A percentile compares a stretch with the other conserved stretches of the same genome.
Conservation (phyloP, 2,329 filamentous ascomycete genomes). For the Xylaria sp. region DNA sequence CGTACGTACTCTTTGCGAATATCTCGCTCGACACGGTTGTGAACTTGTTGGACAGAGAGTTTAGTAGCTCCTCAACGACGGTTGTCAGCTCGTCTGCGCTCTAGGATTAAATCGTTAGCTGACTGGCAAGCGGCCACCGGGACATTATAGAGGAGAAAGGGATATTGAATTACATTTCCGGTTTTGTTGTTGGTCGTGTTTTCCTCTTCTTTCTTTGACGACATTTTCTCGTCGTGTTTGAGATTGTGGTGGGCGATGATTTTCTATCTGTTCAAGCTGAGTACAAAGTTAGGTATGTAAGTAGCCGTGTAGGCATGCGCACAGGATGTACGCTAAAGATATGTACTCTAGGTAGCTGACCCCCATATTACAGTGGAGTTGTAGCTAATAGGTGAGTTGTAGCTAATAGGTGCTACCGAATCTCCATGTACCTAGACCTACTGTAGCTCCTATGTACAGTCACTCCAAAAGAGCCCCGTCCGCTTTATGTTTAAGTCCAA, state of each 20-base stretch:
- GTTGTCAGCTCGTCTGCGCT: constrained; percentile 73
- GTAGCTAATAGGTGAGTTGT: not conserved
- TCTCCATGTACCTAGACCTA: too few species aligned
- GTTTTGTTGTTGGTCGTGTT: constrained; percentile 29
- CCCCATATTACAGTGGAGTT: not conserved
- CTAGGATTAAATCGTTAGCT: constrained; percentile 17
- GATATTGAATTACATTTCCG: constrained; percentile 36
- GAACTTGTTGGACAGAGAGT: constrained; percentile 87
- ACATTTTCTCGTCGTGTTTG: constrained; percentile 38
- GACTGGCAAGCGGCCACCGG: not conserved
- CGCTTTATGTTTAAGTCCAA: too few species aligned
- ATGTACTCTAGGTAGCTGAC: not conserved
- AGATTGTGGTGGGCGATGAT: not conserved
- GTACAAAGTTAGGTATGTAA: too few species aligned
- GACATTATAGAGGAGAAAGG: not conserved
- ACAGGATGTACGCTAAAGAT: not conserved
- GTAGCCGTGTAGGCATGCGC: not conserved
- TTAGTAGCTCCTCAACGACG: constrained; percentile 87
- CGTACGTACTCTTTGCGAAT: constrained; percentile 79
- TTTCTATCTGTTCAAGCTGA: too few species aligned
- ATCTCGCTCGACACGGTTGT: constrained; percentile 86
- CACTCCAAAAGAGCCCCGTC: too few species aligned
- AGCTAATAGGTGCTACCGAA: too few species aligned
- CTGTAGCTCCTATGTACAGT: too few species aligned
- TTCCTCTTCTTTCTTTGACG: constrained; percentile 45